Base-by-base conservation (phyloP, 2,329 filamentous ascomycete species). In the Aspergillus felis region DNA sequence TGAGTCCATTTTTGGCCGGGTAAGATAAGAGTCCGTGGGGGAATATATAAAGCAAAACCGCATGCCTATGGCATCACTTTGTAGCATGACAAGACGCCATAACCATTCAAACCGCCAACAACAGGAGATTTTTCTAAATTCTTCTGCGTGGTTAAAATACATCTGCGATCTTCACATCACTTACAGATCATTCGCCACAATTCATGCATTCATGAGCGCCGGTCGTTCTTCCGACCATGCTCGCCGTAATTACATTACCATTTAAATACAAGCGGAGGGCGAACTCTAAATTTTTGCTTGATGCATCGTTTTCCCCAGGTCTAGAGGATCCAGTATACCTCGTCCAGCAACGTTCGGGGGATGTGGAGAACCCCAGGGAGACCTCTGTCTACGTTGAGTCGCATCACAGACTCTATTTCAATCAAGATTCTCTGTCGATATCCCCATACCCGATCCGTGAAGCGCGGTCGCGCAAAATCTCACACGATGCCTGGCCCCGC, bases 351-450 rank as follows among this genome's bases (percentile, higher is more conserved):
- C 29, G 51, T 42, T 46, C 52, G 54, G 68, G 71, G 70, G 52
- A 74, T 74, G 71, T 70, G 69, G 68, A 73, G 66, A 59, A 38
- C 53, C 54, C 57, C 60, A 56, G 50, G 53, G 24, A 66, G 61
- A 50, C 44, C 62, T 20, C 60, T 51, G 29, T 55, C 53, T 50
- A 22, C 53, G 51, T 55, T 59, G 48, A 65, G 49, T 57, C 59
- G 50, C 41, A 57, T 60, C 24, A 51, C 56, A 52, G 50, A 59
- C 51, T 44, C 47, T 35, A 48, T 29, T n/a, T 17, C 29, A 58
- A 22, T 22, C 58, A 63, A 53, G 35, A 57, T 27, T 29, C 57
- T 27, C 46, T 54, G 62, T 49, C 49, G 64, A 20, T 50, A 54
- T 52, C 50, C 38, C 44, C 44, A 51, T 38, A 46, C 35, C 24